Percentiles rank a stretch among this genome's conserved stretches.
Evolutionary conservation across 495 filamentous ascomycete species (phyloP).

Genomic region (Penicillium paradoxum): DNA sequence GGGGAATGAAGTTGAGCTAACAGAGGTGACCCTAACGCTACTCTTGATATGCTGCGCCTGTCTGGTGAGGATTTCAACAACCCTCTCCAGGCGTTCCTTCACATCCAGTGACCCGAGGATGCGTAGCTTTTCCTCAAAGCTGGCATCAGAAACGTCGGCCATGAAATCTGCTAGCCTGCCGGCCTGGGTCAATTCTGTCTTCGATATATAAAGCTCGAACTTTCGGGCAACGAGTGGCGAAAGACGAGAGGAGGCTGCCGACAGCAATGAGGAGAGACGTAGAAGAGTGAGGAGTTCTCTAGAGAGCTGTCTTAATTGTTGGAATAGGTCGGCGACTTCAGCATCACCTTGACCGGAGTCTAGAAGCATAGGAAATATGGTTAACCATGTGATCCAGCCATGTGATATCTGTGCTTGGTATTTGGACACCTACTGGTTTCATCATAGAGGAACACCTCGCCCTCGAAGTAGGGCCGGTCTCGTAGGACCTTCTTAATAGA

Average conservation of each 20-base stretch:
- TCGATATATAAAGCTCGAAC: conserved; percentile 77
- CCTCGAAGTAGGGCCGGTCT: conserved; percentile 83
- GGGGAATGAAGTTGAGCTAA: conserved; percentile 56
- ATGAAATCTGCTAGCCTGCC: conserved; percentile 94
- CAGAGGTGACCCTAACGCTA: conserved; percentile 70
- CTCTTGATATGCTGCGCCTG: conserved; percentile 78
- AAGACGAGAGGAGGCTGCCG: conserved; percentile 55
- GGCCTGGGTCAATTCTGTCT: conserved; percentile 71
- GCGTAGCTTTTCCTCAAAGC: conserved; percentile 82
- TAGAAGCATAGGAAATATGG: conserved; percentile 3
- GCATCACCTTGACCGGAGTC: conserved; percentile 46
- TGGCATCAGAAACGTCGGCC: conserved; percentile 79
- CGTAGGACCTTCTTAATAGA: conserved; percentile 67
- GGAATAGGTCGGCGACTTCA: conserved; percentile 63
- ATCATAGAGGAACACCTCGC: conserved; percentile 59
- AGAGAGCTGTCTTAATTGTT: conserved; percentile 73
- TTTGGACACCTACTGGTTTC: conserved; percentile 45
- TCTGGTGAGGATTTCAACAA: conserved; percentile 72
- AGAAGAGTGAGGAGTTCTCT: conserved; percentile 76
- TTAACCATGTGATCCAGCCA: conserved; percentile 17
- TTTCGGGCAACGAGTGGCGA: conserved; percentile 80
- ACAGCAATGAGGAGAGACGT: conserved; percentile 69
- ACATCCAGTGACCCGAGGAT: conserved; percentile 73
- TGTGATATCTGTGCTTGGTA: neutral
- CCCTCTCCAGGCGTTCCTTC: conserved; percentile 68